Evolutionary conservation across 192 early-diverging fungal genomes (phyloP), one percentile per base, ranked within the genome.

Genomic region (Coemansia umbellata): DNA sequence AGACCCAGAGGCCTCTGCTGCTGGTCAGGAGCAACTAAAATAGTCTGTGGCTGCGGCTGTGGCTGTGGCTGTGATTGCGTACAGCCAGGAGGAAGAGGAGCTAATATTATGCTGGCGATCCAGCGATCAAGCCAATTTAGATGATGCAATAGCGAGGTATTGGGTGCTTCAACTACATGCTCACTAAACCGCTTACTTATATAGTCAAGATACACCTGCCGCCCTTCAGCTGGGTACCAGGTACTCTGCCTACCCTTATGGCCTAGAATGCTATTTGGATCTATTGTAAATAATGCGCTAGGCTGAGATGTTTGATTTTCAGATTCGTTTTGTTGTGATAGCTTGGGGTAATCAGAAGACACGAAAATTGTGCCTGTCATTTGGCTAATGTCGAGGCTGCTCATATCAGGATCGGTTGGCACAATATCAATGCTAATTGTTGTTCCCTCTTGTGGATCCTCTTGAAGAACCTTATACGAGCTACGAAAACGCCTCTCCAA

Each of bases 101-200:
- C 19, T 13, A 55, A 27, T 11, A 66, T 7, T 43, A 74, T 56
- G 15, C 49, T 11, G n/a, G 58, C 54, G 4, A 80, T 50, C 55
- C 69, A 49, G 9, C 72, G 79, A 14, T 81, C 79, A 2, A 81
- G 66, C 79, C 79, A 81, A 44, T 81, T 81, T 33, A 81, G 57
- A 26, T 66, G 67, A 24, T 75, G 70, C 31, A 81, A 44, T 14
- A 77, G 30, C 50, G 78, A 47, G 6, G 53, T 45, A 8, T 50
- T 17, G 8, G 68, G 48, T 33, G 37, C 21, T 31, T 61, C 56
- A 17, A 43, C 40, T 17, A 79, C 57, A 57, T 65, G 53, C 26
- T 65, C 52, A 22, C 33, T 44, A 21, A 76, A 79, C 3, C 37
- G 30, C 23, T 22, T 18, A 22, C 48, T 37, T 8, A 78, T 47